These are phyloP conservation scores for Haematococcus sp. DNA, from an alignment of 139 green algal genomes.

Conservation along the genomic window DNA sequence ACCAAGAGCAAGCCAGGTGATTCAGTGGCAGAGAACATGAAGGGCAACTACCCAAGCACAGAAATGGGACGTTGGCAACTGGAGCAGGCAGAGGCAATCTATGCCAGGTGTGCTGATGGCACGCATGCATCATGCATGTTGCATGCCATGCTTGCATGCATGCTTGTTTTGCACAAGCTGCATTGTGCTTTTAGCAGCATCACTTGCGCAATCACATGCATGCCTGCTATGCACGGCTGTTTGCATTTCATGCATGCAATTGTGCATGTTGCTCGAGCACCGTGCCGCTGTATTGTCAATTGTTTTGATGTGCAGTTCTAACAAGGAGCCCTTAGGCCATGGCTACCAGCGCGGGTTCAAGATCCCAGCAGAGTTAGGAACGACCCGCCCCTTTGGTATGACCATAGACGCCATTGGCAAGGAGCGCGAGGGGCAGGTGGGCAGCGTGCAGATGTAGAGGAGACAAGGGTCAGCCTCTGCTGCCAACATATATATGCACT, in stretches of 20 bases:
- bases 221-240: too few species aligned
- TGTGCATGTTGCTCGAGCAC: too few species aligned
- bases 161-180: neutral
- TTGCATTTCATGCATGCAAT: too few species aligned
- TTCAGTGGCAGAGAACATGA: slow-evolving; percentile 47
- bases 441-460: too few species aligned
- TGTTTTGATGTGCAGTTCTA: slow-evolving; percentile 32
- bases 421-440: slow-evolving; percentile 23
- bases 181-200: neutral
- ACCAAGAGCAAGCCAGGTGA: slow-evolving; percentile 30
- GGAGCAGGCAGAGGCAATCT: slow-evolving; percentile 60
- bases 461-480: too few species aligned
- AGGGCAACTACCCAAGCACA: slow-evolving; percentile 40
- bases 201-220: too few species aligned
- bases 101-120: slow-evolving; percentile 43
- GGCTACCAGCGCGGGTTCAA: slow-evolving; percentile 53
- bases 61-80: slow-evolving; percentile 60
- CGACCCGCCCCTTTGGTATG: slow-evolving; percentile 46
- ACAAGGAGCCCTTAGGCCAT: slow-evolving; percentile 62
- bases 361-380: slow-evolving; percentile 57
- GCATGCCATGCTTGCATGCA: neutral
- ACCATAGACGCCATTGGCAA: slow-evolving; percentile 33
- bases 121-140: neutral
- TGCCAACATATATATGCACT: too few species aligned
- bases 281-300: too few species aligned